Evolutionary conservation across 2,329 filamentous ascomycete species (phyloP).

Genomic region (Rhinocladiella similis): DNA sequence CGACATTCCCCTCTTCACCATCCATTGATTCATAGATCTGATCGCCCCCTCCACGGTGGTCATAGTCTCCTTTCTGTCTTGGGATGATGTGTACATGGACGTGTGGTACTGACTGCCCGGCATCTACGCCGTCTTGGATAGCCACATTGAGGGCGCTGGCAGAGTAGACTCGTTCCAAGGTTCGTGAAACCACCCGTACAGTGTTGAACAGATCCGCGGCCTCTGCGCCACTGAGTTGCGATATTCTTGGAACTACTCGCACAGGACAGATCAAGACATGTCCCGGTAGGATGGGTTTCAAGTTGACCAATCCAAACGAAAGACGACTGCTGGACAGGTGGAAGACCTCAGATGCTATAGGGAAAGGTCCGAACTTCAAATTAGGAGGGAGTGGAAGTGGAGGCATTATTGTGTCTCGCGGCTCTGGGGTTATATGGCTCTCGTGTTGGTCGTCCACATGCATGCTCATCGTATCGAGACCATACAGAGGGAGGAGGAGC

Average conservation of each 20-base stretch:
- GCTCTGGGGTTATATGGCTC: background rate
- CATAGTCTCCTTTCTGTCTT: conserved; percentile 59
- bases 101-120: conserved; percentile 91
- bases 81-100: conserved; percentile 93
- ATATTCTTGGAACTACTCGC: conserved; percentile 67
- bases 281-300: conserved; percentile 89
- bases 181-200: conserved; percentile 77
- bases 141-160: conserved; percentile 86
- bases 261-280: conserved; percentile 88
- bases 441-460: background rate
- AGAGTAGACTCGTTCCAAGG: conserved; percentile 63
- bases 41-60: conserved; percentile 62
- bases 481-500: no score
- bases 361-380: conserved; percentile 73
- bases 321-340: conserved; percentile 64
- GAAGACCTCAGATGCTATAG: conserved; percentile 86
- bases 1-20: conserved; percentile 80
- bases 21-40: conserved; percentile 82
- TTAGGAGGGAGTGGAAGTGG: conserved; percentile 24
- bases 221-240: conserved; percentile 71
- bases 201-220: conserved; percentile 84
- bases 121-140: conserved; percentile 86
- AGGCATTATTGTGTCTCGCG: conserved; percentile 8
- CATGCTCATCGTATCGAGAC: background rate
- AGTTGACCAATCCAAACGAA: conserved; percentile 88